A percentile compares a stretch with the other conserved stretches of the same genome.
Evolutionary conservation across 2,329 filamentous ascomycete genomes (phyloP).

Genomic region (Cladosporium sp.): DNA sequence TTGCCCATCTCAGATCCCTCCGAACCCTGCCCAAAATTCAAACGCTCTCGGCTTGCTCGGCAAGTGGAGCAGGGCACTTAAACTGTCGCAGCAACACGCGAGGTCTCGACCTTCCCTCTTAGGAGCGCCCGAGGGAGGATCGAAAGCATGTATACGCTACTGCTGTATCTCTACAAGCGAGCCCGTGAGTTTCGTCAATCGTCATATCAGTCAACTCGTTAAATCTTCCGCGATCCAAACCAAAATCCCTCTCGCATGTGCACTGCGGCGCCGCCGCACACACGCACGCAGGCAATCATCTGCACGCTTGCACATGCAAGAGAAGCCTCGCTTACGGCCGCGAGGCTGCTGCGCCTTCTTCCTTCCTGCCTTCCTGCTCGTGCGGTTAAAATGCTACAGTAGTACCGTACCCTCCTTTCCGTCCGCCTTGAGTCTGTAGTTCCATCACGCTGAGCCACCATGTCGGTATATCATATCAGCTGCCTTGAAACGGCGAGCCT

Average conservation of each 20-base stretch:
- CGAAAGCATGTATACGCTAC: not conserved
- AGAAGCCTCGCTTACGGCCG: constrained; percentile 7
- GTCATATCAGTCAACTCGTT: not conserved
- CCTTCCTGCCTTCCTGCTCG: not conserved
- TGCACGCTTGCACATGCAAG: constrained; percentile 8
- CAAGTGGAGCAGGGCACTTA: constrained; percentile 2
- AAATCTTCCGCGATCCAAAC: not conserved
- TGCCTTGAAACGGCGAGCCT: not conserved
- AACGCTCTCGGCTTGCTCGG: not conserved
- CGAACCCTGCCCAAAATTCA: not conserved
- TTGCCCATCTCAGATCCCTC: not conserved
- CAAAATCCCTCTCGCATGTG: not conserved
- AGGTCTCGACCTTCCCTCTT: constrained; percentile 8
- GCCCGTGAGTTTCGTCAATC: constrained; percentile 5
- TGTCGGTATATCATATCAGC: not conserved
- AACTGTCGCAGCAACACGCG: not conserved
- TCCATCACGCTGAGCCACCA: constrained; percentile 1
- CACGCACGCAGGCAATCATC: not conserved
- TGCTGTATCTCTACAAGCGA: not conserved
- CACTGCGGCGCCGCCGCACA: not conserved
- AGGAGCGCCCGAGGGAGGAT: not conserved
- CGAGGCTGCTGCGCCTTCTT: not conserved
- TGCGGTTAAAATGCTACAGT: constrained; percentile 8
- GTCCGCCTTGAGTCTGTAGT: not conserved
- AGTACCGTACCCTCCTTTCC: not conserved